Percentiles rank a stretch among this genome's conserved stretches.
These are phyloP conservation scores for Fraxinus americana DNA, from an alignment of 257 asterid genomes.

Conservation along the genomic window DNA sequence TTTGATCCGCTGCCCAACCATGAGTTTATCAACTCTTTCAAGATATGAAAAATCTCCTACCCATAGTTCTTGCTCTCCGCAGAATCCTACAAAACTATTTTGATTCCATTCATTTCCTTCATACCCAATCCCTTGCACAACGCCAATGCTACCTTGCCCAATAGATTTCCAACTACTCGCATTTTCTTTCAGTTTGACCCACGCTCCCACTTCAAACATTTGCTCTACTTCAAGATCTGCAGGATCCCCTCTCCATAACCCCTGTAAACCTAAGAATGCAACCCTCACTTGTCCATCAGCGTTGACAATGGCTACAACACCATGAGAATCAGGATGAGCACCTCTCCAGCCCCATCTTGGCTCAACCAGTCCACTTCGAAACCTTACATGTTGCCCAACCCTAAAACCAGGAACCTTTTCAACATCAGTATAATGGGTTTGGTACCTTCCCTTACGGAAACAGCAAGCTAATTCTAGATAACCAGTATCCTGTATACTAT, in stretches of 20 bases:
- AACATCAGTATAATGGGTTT: slow-evolving; percentile 79
- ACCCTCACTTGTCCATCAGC: slow-evolving; percentile 89
- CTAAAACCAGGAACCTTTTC: slow-evolving; percentile 79
- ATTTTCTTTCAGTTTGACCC: slow-evolving; percentile 69
- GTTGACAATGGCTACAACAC: slow-evolving; percentile 69
- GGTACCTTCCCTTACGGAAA: slow-evolving; percentile 78
- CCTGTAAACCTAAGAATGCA: slow-evolving; percentile 68
- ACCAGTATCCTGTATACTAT: slow-evolving; percentile 82
- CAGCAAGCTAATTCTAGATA: slow-evolving; percentile 94
- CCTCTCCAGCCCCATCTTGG: slow-evolving; percentile 99
- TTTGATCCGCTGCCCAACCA: slow-evolving; percentile 70
- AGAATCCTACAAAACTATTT: slow-evolving; percentile 62
- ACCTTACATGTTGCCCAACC: slow-evolving; percentile 87
- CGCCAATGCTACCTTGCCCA: slow-evolving; percentile 82
- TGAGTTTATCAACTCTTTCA: slow-evolving; percentile 51
- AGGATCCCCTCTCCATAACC: slow-evolving; percentile 93
- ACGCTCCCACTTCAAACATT: slow-evolving; percentile 79
- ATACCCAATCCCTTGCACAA: slow-evolving; percentile 78
- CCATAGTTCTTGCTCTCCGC: slow-evolving; percentile 94
- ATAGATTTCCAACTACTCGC: slow-evolving; percentile 76
- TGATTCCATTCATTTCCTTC: slow-evolving; percentile 76
- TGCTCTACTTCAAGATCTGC: slow-evolving; percentile 77
- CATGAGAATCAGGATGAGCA: slow-evolving; percentile 62
- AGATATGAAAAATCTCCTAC: slow-evolving; percentile 56
- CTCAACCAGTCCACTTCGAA: slow-evolving; percentile 70